Evolutionary conservation across 345 rosid species (phyloP).

Genomic region (Brassica incana): DNA sequence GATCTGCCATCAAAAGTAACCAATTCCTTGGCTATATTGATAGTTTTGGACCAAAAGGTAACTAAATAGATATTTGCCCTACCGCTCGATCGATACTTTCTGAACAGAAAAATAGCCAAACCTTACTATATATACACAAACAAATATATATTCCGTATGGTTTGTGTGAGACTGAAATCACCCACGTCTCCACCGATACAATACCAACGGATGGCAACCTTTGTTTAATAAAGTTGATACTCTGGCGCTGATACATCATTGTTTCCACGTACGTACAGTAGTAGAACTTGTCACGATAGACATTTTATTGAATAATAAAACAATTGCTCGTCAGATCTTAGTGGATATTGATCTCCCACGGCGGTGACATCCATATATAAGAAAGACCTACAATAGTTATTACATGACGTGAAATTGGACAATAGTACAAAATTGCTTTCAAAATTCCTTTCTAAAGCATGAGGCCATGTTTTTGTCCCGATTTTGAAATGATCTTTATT

Average conservation of each 20-base stretch:
- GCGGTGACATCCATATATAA: neutral
- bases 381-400: neutral
- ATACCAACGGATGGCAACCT: neutral
- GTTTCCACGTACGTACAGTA: neutral
- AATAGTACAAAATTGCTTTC: slow-evolving; percentile 19
- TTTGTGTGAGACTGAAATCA: neutral
- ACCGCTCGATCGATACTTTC: slow-evolving; percentile 1
- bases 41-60: neutral
- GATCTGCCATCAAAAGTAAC: neutral
- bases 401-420: slow-evolving; percentile 3
- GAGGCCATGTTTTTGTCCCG: slow-evolving; percentile 14
- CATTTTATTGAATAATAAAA: neutral
- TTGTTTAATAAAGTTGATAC: neutral
- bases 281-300: slow-evolving; percentile 11
- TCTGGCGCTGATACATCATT: neutral
- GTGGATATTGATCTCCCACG: slow-evolving; percentile 29
- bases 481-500: neutral
- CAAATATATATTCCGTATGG: neutral
- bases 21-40: neutral
- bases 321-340: neutral
- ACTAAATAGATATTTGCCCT: neutral
- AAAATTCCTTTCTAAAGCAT: slow-evolving; percentile 12
- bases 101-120: neutral
- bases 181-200: slow-evolving; percentile 22
- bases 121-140: neutral